Evolutionary conservation across 106 monocot species (phyloP), one percentile per base, ranked within the genome.

Genomic region (Dactylorhiza incarnata): DNA sequence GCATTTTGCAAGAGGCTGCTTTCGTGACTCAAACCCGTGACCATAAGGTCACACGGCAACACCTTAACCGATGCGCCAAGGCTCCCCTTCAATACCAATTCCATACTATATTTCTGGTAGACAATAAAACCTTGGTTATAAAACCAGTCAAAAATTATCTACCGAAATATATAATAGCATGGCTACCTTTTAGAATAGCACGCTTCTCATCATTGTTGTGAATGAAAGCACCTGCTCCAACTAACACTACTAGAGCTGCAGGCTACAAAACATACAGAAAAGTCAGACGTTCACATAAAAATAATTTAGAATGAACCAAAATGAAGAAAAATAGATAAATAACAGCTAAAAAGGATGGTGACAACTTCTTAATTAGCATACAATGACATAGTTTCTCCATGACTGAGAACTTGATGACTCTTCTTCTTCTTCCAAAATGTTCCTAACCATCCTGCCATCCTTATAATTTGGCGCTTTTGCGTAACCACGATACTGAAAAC

Each of bases 131-230:
- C 37, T 37, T 3, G 37, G 37, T 3, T 37, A 37, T 37, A 37
- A 37, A 37, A 3, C 37, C 2, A 37, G 37, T 37, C 37, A 37
- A 37, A 37, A 37, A 37, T 37, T 37, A 37, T 37, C 37, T 37
- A 25, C 65, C 24, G 14, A 62, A 48, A 17, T 46, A 12, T 1
- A 69, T 17, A 66, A 49, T 0, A 61, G 19, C 58, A 3, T 67
- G 49, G 63, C 29, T 79, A 88, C 91, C 91, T 84, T 88, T 82
- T 20, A 73, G 45, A 67, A 84, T 84, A 49, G 84, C 88, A 23
- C 91, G 82, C 76, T 73, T 91, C 73, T 91, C 88, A 67, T 91
- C 91, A 80, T 91, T 91, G 61, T 86, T 82, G 76, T 82, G 88
- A 67, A 91, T 67, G 17, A 80, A 84, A 16, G 78, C 55, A 52